These are phyloP conservation scores for Plantago lanceolata DNA, from an alignment of 305 asterid species.

Conservation along the genomic window DNA sequence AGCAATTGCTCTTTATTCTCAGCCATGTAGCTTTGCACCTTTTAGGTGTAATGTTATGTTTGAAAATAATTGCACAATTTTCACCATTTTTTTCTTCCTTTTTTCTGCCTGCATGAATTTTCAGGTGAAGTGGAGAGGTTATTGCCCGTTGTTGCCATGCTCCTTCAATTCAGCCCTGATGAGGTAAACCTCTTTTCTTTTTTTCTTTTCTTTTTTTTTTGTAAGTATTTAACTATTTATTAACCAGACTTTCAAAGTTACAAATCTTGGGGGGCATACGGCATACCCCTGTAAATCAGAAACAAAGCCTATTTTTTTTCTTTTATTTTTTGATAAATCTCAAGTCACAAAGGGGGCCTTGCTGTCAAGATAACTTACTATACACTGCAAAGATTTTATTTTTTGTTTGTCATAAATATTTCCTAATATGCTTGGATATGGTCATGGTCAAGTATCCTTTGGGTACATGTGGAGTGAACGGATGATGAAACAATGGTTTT, in stretches of 20 bases:
- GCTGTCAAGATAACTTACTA: conserved; percentile 11
- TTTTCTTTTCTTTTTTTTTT: background rate
- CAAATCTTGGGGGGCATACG: too few species aligned
- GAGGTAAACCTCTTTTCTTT: conserved; percentile 48
- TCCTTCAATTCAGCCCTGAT: conserved; percentile 96
- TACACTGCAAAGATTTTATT: background rate
- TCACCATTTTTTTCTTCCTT: conserved; percentile 1
- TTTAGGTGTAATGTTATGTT: background rate
- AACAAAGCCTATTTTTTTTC: conserved; percentile 20
- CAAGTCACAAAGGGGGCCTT: background rate
- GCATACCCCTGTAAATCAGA: too few species aligned
- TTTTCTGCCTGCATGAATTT: conserved; percentile 23
- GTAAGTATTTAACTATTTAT: too few species aligned
- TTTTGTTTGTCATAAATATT: background rate
- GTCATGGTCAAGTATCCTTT: background rate
- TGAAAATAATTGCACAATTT: background rate
- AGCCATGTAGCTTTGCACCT: background rate
- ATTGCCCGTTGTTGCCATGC: conserved; percentile 94
- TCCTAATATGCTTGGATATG: background rate
- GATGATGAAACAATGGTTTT: too few species aligned
- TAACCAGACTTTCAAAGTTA: too few species aligned
- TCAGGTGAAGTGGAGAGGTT: conserved; percentile 96
- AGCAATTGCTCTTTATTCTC: background rate
- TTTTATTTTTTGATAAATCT: background rate
- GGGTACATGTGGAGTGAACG: too few species aligned